Conservation (phyloP, 2,329 filamentous ascomycete species). For the Pseudogymnoascus sp. region DNA sequence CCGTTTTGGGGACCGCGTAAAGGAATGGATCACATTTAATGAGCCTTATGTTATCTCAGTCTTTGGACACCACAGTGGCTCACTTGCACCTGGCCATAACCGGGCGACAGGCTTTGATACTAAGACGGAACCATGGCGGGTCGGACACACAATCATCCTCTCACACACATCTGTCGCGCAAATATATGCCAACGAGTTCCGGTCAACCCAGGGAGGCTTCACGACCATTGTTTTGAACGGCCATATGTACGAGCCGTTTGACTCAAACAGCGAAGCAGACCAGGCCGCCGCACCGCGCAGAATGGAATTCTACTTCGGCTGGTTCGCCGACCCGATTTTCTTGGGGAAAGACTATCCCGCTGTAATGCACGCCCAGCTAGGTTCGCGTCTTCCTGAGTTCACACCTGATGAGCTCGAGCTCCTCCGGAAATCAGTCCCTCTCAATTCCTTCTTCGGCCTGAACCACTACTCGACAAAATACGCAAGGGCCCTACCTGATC, state of each 20-base stretch:
- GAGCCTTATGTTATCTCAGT: constrained; percentile 30
- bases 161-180: constrained; percentile 21
- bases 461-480: constrained; percentile 26
- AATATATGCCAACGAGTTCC: constrained; percentile 21
- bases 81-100: neutral
- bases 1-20: constrained; percentile 33
- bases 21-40: constrained; percentile 36
- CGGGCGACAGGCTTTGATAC: constrained; percentile 23
- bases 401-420: constrained; percentile 18
- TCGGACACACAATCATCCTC: constrained; percentile 24
- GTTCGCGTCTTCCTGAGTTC: constrained; percentile 20
- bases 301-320: constrained; percentile 25
- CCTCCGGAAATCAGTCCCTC: constrained; percentile 16
- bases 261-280: constrained; percentile 18
- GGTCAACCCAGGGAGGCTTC: constrained; percentile 16
- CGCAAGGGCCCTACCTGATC: constrained; percentile 18
- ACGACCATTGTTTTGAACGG: constrained; percentile 22
- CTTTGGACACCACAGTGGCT: constrained; percentile 20
- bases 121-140: constrained; percentile 23
- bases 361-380: constrained; percentile 21
- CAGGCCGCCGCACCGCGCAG: constrained; percentile 21
- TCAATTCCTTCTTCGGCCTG: constrained; percentile 24
- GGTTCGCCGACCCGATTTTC: constrained; percentile 25
- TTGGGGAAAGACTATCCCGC: constrained; percentile 20
- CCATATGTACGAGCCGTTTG: constrained; percentile 24